phyloP scores from a whole-genome alignment of 2,329 filamentous ascomycete species.

The Ceratocystis diversiconidia region DNA sequence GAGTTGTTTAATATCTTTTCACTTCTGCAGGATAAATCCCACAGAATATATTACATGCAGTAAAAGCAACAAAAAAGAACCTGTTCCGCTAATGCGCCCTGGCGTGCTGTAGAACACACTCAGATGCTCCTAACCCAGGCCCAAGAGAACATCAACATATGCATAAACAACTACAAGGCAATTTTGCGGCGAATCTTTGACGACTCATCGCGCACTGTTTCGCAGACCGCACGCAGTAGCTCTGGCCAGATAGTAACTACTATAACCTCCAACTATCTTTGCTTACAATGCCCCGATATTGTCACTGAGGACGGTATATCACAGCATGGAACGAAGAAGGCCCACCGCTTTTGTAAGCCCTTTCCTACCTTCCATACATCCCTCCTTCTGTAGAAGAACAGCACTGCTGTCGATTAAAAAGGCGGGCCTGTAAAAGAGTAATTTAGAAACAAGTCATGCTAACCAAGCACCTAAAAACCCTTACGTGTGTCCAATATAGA shows the following conservation, averaged over 20 bases:
- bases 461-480: conserved; percentile 19
- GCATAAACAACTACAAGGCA: conserved; percentile 57
- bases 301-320: conserved; percentile 50
- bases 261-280: conserved; percentile 55
- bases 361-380: background rate
- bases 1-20: conserved; percentile 24
- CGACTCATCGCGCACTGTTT: conserved; percentile 42
- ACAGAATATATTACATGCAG: background rate
- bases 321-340: conserved; percentile 53
- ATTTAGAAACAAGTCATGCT: conserved; percentile 19
- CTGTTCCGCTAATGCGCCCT: conserved; percentile 23
- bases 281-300: conserved; percentile 57
- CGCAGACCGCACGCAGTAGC: conserved; percentile 47
- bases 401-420: background rate
- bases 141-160: conserved; percentile 51
- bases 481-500: conserved; percentile 32
- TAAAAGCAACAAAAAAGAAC: background rate
- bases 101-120: conserved; percentile 46
- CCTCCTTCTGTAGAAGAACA: background rate
- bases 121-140: conserved; percentile 49
- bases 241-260: conserved; percentile 45
- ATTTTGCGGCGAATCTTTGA: conserved; percentile 59
- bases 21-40: background rate
- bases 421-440: background rate
- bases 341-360: conserved; percentile 56